Base-by-base conservation (phyloP, 768 basidiomycete genomes). In the Termitomyces sp. region DNA sequence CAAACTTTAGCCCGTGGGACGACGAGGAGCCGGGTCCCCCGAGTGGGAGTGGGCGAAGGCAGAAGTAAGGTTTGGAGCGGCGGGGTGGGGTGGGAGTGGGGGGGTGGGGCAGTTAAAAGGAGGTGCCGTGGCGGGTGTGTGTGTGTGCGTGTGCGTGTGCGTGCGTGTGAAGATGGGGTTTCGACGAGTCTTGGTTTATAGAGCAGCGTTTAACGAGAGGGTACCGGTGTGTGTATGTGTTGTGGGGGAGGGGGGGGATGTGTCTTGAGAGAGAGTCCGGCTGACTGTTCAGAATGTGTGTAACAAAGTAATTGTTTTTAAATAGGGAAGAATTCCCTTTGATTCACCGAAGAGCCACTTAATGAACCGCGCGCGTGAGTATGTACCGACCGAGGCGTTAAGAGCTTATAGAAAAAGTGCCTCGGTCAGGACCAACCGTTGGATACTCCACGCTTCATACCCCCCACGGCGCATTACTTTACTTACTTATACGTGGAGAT, bases 1-100 rank as follows among this genome's bases (percentile, higher is more conserved):
- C 83, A 57, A 87, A 86, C 59, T 92, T 90, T 66, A 90, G 88
- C 64, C 89, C 89, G 32, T 91, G 88, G 88, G 89, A 86, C 48
- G 88, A 90, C 64, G 88, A 89, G 60, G 86, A 86, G 56, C 70
- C 66, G 4, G 64, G 61, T 29, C 48, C 53, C 24, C 57, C 34
- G 27, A 57, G 49, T 27, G 55, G 48, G 22, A 59, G 53, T 31
- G 55, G 51, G 43, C 56, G 61, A 52, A 62, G 55, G 64, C 61
- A 43, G 54, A 58, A 49, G 37, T 50, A 61, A 66, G 54, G 56
- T 12, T 34, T 14, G 10, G 29, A 29, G 29, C 3, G 29, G 29
- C 29, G 6, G 29, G n/a, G n/a, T n/a, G n/a, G n/a, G n/a, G n/a
- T n/a, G n/a, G n/a, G n/a, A n/a, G n/a, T 1, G 22, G 57, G 26